These are phyloP conservation scores for Coemansia nantahalensis DNA, from an alignment of 192 early-diverging fungal species.

Conservation along the genomic window DNA sequence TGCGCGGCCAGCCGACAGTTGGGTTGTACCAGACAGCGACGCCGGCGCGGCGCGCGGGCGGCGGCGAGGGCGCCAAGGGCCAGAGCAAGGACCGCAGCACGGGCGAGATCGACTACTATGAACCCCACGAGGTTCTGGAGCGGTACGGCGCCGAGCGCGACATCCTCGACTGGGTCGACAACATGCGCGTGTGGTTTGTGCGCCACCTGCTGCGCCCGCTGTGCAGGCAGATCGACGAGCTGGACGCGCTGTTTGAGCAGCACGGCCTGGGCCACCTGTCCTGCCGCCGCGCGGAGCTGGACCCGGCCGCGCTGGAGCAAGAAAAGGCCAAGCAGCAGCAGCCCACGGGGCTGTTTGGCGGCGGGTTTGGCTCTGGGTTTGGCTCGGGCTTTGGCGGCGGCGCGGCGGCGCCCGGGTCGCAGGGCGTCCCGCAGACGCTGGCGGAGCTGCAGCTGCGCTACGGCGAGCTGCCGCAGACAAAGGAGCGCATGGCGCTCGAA, in stretches of 20 bases:
- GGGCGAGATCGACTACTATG: slow-evolving; percentile 40
- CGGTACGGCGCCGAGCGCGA: slow-evolving; percentile 38
- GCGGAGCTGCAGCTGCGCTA: slow-evolving; percentile 37
- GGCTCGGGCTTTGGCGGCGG: slow-evolving; percentile 19
- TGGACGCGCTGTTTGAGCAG: slow-evolving; percentile 42
- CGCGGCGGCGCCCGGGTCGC: slow-evolving; percentile 4
- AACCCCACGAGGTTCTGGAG: slow-evolving; percentile 48
- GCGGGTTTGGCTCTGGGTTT: slow-evolving; percentile 1
- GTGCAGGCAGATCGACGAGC: slow-evolving; percentile 40
- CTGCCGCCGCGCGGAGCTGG: slow-evolving; percentile 33
- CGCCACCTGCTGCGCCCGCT: slow-evolving; percentile 48
- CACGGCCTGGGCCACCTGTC: slow-evolving; percentile 45
- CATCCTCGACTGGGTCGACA: slow-evolving; percentile 42
- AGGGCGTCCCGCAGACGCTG: slow-evolving; percentile 32
- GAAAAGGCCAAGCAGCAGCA: too few species aligned
- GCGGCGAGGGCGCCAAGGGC: slow-evolving; percentile 26
- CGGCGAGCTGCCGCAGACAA: slow-evolving; percentile 37
- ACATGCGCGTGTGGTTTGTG: slow-evolving; percentile 52
- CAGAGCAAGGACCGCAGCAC: slow-evolving; percentile 23
- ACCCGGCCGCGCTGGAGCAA: slow-evolving; percentile 33
- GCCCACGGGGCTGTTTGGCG: neutral
- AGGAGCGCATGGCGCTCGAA: slow-evolving; percentile 54
- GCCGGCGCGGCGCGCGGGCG: slow-evolving; percentile 20
- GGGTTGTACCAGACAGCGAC: slow-evolving; percentile 49
- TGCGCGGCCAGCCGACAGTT: slow-evolving; percentile 39